Percentiles rank a stretch among this genome's conserved stretches.
Evolutionary conservation across 2,329 filamentous ascomycete genomes (phyloP).

Genomic region (Microcera coccophila): DNA sequence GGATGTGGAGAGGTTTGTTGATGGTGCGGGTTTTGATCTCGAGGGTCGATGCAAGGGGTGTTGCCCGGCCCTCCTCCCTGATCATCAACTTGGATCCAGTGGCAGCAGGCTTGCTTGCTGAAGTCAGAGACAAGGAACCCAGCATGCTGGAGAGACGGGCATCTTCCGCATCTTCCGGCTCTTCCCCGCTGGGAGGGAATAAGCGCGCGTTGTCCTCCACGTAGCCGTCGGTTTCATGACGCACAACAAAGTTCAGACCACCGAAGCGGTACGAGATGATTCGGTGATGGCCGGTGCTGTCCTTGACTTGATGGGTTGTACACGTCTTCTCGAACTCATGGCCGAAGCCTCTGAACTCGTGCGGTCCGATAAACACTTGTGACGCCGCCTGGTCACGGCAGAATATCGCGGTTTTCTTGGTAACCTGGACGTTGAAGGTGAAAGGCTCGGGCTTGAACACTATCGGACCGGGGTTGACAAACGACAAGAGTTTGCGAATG

Average conservation of each 20-base stretch:
- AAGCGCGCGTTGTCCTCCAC: slow-evolving; percentile 13
- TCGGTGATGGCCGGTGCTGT: slow-evolving; percentile 43
- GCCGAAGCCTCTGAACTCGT: slow-evolving; percentile 40
- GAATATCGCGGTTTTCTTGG: no score
- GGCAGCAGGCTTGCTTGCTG: slow-evolving; percentile 1
- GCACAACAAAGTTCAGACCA: slow-evolving; percentile 38
- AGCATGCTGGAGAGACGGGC: slow-evolving; percentile 21
- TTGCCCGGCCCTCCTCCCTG: no score
- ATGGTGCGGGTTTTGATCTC: no score
- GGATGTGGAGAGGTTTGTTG: no score
- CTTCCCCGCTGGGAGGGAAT: neutral
- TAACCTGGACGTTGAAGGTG: neutral
- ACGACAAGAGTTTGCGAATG: slow-evolving; percentile 45
- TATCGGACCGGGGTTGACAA: slow-evolving; percentile 32
- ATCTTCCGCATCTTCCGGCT: no score
- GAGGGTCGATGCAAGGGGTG: no score
- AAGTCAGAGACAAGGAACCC: slow-evolving; percentile 24
- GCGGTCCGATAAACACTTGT: slow-evolving; percentile 26
- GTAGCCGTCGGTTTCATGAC: slow-evolving; percentile 44
- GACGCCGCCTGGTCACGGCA: slow-evolving; percentile 30
- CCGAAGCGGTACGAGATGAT: slow-evolving; percentile 43
- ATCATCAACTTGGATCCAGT: slow-evolving; percentile 29
- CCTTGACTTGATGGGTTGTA: slow-evolving; percentile 33
- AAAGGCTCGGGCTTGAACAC: neutral
- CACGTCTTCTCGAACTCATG: slow-evolving; percentile 44